Percentiles rank a stretch among this genome's conserved stretches.
Conservation (phyloP, 441 rosid genomes). For the Jatropha multifida region DNA sequence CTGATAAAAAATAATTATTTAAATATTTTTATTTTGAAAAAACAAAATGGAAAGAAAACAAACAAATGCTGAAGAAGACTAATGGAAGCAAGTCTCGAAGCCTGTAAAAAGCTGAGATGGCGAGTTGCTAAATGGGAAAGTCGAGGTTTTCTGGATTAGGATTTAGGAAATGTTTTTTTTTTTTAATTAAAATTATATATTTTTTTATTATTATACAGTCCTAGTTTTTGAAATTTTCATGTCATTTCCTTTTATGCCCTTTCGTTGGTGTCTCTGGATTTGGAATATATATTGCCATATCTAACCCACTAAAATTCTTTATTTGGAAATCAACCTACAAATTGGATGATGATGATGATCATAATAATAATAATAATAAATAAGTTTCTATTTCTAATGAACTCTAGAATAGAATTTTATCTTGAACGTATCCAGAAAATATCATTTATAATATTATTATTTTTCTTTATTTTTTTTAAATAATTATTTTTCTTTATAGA, state of each 20-base stretch:
- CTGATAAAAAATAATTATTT: slow-evolving; percentile 7
- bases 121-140: slow-evolving; percentile 6
- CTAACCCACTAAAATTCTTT: background rate
- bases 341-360: no score
- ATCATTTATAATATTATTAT: no score
- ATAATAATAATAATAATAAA: no score
- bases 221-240: background rate
- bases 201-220: background rate
- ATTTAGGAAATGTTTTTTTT: background rate
- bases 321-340: background rate
- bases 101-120: background rate
- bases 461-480: no score
- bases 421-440: no score
- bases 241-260: slow-evolving; percentile 9
- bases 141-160: background rate
- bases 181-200: background rate
- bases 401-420: no score
- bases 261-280: background rate
- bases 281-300: background rate
- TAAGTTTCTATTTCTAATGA: no score
- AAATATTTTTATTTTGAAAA: background rate
- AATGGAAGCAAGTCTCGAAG: background rate
- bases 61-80: background rate
- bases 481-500: no score
- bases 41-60: background rate